Base-by-base conservation (phyloP, 345 rosid genomes). In the Brassica cretica region DNA sequence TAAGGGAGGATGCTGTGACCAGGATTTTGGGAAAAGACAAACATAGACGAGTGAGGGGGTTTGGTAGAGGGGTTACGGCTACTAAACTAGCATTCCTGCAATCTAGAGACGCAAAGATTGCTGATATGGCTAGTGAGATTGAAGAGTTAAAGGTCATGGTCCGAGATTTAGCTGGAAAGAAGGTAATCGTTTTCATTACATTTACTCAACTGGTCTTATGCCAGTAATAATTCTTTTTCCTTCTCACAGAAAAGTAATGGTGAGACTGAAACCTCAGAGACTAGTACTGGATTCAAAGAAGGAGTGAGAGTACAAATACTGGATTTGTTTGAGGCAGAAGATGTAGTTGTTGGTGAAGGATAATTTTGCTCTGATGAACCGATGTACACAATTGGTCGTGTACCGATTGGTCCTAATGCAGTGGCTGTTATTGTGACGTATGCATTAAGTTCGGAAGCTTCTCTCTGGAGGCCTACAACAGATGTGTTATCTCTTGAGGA, bases 141-240 rank as follows among this genome's bases (percentile, higher is more conserved):
- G 35, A 32, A 32, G 35, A 32, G 35, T 32, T 32, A 32, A 32
- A 32, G 49, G 49, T 11, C 10, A 32, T 64, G 12, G 2, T 64
- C 3, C 0, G 27, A 8, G 27, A 64, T 49, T 67, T 67, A 67
- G 71, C 35, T 67, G 71, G 71, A 25, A 67, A 67, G 6, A 67
- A 67, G 59, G 58, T 67, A 67, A 67, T 33, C n/a, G 1, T 18
- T 66, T 10, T 35, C 25, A 64, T 32, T 32, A 32, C 5, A 32
- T 32, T 64, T 3, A 8, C 29, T 19, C 6, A 66, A 7, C 12
- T 30, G 68, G 68, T 33, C 14, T 64, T 15, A 33, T 8, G 27
- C 30, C 14, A 29, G n/a, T 63, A 14, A 30, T 21, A 10, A 64
- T 33, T 64, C 8, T 0, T 64, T 15, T 64, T 64, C 68, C 68